Evolutionary conservation across 169 alveolate species (phyloP).

Genomic region (Plasmodium knowlesi): DNA sequence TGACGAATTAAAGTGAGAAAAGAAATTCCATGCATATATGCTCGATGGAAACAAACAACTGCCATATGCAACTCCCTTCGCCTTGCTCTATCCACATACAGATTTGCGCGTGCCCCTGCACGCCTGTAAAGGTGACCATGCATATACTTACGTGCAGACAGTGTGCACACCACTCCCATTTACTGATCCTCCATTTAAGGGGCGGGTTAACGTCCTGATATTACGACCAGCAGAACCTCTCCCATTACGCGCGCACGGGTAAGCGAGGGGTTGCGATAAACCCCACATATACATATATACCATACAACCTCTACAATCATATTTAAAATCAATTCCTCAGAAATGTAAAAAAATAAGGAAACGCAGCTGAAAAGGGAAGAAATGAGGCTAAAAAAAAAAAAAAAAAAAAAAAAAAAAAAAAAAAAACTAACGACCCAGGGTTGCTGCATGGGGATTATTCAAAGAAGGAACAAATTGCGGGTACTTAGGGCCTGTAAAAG

Average conservation of each 20-base stretch:
- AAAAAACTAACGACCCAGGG: constrained; percentile 64
- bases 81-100: neutral
- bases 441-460: constrained; percentile 63
- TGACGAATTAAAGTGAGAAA: neutral
- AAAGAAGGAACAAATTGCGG: constrained; percentile 70
- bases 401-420: neutral
- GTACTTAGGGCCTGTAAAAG: constrained; percentile 47
- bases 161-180: neutral
- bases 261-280: neutral
- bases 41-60: neutral
- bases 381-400: neutral
- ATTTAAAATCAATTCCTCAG: constrained; percentile 4
- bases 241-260: neutral
- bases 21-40: neutral
- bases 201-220: neutral
- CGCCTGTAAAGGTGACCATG: neutral
- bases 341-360: neutral
- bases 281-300: neutral
- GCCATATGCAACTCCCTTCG: neutral
- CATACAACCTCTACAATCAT: neutral
- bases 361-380: neutral
- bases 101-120: neutral
- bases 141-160: constrained; percentile 2
- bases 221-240: neutral
- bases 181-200: neutral